Base-by-base conservation (phyloP, 495 filamentous ascomycete species). In the Chaetomium cochliodes region DNA sequence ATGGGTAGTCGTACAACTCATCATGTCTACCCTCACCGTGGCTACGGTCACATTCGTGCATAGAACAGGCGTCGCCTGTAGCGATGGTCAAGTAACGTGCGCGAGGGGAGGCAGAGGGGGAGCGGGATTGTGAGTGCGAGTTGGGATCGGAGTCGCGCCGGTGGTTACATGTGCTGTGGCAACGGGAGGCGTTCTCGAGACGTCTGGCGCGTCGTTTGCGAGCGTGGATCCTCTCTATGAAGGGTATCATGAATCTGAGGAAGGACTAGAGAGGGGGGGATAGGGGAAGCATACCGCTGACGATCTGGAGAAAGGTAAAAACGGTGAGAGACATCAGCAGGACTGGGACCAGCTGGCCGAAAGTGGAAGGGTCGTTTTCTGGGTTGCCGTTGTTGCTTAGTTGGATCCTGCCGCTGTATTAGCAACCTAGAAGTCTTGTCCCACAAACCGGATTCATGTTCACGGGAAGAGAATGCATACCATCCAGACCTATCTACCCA, bases 291-390 rank as follows among this genome's bases (percentile, higher is more conserved):
- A 28, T 69, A 77, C 74, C 73, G 44, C 69, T 74, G 51, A 78
- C 59, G 13, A 74, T 67, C 55, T 78, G 75, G 55, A 70, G 49
- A 30, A 78, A 75, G 56, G 70, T 70, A 33, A 78, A 76, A 7
- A 78, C 20, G 26, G 73, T 76, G 61, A 78, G 53, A 22, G 62
- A 67, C 12, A 69, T 72, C n/a, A 76, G 65, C 16, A 78, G 60
- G 26, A 78, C 69, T 20, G 76, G 76, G 22, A 78, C 74, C 18
- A 78, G 73, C 60, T 78, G 76, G 20, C 76, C 75, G 20, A 78
- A 78, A n/a, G 72, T 74, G 18, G 68, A 71, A 8, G 72, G 61
- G 52, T 78, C 75, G 52, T 76, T 70, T 46, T 78, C 74, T 5
- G 67, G 66, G 60, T 73, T 77, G 22, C 5, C n/a, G 49, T 37